Evolutionary conservation across 192 early-diverging fungal species (phyloP).

Genomic region (Entophlyctis luteolus): DNA sequence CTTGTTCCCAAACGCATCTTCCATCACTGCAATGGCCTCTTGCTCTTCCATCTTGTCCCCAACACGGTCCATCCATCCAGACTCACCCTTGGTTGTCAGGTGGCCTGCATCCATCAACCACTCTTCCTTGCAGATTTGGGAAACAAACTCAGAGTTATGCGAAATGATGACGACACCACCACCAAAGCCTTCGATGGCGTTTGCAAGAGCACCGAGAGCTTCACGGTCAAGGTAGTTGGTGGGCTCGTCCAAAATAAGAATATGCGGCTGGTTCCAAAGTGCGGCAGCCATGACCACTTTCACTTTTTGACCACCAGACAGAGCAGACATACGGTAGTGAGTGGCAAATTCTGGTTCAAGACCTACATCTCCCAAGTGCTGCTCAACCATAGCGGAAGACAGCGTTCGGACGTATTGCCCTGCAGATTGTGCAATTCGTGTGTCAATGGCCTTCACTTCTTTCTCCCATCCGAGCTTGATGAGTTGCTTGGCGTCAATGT

Average conservation of each 20-base stretch:
- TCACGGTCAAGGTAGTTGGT: conserved; percentile 77
- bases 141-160: conserved; percentile 79
- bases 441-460: conserved; percentile 73
- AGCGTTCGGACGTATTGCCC: conserved; percentile 69
- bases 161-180: conserved; percentile 82
- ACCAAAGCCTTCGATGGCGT: conserved; percentile 69
- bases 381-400: conserved; percentile 61
- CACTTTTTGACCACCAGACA: conserved; percentile 81
- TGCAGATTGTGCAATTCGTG: conserved; percentile 69
- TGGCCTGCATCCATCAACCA: conserved; percentile 70
- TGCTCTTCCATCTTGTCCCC: conserved; percentile 47
- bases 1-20: conserved; percentile 74
- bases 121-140: conserved; percentile 65
- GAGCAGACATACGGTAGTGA: conserved; percentile 68
- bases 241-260: conserved; percentile 75
- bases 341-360: conserved; percentile 73
- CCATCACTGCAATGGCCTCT: conserved; percentile 40
- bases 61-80: conserved; percentile 28
- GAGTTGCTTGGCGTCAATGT: conserved; percentile 19
- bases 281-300: conserved; percentile 80
- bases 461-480: conserved; percentile 68
- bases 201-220: conserved; percentile 68
- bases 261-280: conserved; percentile 83
- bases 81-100: conserved; percentile 42
- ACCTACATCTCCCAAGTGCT: conserved; percentile 71